phyloP scores from a whole-genome alignment of 345 rosid genomes.

The Bruguiera parviflora region DNA sequence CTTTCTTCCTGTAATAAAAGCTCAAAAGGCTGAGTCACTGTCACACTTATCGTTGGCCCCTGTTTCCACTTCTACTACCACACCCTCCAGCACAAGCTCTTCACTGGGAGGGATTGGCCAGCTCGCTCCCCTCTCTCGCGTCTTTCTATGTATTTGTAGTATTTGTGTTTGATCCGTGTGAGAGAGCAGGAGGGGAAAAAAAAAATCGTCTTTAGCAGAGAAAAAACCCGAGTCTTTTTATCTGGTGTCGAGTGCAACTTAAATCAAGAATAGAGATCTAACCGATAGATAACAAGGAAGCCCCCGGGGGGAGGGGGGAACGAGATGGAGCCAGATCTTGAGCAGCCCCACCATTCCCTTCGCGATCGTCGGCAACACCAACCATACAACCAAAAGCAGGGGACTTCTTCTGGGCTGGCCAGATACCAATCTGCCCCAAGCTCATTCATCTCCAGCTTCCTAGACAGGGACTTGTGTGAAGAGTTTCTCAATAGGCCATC shows the following conservation, averaged over 20 bases:
- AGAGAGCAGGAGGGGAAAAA: background rate
- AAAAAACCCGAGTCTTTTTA: too few species aligned
- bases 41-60: background rate
- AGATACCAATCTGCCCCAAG: slow-evolving; percentile 75
- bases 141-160: too few species aligned
- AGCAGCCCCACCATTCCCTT: slow-evolving; percentile 31
- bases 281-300: too few species aligned
- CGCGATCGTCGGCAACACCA: slow-evolving; percentile 30
- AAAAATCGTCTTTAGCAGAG: background rate
- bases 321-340: slow-evolving; percentile 61
- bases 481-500: slow-evolving; percentile 57
- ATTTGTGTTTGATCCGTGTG: slow-evolving; percentile 11
- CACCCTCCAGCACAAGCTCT: background rate
- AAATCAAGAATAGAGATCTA: background rate
- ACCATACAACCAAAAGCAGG: slow-evolving; percentile 43
- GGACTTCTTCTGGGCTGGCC: slow-evolving; percentile 39
- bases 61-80: slow-evolving; percentile 6
- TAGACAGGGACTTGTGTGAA: slow-evolving; percentile 47
- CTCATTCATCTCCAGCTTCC: slow-evolving; percentile 43
- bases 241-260: background rate
- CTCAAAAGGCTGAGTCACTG: background rate
- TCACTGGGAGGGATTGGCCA: too few species aligned
- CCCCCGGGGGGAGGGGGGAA: background rate
- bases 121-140: too few species aligned
- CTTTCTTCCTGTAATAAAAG: background rate